Conservation (phyloP, 768 basidiomycete species). For the Suillus luteus region DNA sequence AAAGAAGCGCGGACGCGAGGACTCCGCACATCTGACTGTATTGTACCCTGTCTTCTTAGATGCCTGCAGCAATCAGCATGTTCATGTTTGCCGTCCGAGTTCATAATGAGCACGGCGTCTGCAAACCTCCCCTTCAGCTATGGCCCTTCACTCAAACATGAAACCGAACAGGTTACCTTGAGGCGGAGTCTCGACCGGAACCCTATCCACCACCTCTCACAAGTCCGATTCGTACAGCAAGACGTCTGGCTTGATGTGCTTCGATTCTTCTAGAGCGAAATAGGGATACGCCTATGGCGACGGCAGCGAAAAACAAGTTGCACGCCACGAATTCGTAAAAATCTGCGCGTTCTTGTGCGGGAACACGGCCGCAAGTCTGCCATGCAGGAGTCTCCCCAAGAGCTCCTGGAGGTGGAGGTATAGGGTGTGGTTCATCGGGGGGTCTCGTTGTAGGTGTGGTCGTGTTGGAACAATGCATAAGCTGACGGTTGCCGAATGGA, state of each 20-base stretch:
- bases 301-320: constrained; percentile 69
- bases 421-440: constrained; percentile 17
- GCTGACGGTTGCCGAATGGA: constrained; percentile 92
- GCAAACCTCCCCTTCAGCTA: not conserved
- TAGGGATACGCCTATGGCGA: constrained; percentile 67
- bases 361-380: constrained; percentile 91
- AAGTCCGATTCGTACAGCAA: constrained; percentile 86
- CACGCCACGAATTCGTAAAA: constrained; percentile 91
- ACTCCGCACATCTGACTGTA: not conserved
- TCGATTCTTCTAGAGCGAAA: constrained; percentile 69
- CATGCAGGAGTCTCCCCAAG: constrained; percentile 76
- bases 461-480: constrained; percentile 72
- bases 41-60: not conserved
- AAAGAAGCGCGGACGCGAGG: not conserved
- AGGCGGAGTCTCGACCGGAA: not conserved
- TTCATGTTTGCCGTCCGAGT: not conserved
- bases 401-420: constrained; percentile 16
- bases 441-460: constrained; percentile 24
- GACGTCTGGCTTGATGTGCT: constrained; percentile 72
- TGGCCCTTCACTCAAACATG: not conserved
- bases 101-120: not conserved
- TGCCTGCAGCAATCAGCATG: constrained; percentile 2
- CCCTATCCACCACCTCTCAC: constrained; percentile 38
- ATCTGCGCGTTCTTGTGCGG: constrained; percentile 75
- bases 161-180: not conserved